Conservation (phyloP, 2,329 filamentous ascomycete genomes). For the Phaeomoniella chlamydospora region DNA sequence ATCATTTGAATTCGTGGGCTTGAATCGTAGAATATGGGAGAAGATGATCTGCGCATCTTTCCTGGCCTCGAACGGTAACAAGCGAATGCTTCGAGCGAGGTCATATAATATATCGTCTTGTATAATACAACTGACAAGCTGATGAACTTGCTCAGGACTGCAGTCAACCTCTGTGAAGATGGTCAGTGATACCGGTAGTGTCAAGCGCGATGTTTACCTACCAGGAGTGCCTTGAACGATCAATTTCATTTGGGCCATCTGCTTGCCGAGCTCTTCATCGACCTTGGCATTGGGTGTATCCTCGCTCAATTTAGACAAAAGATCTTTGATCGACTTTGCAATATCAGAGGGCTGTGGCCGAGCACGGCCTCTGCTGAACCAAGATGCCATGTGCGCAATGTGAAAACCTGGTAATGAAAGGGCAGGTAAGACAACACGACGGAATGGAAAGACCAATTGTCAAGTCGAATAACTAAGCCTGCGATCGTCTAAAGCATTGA, state of each 20-base stretch:
- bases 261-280: constrained; percentile 72
- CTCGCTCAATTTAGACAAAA: constrained; percentile 47
- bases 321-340: constrained; percentile 47
- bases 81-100: constrained; percentile 68
- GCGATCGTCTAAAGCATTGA: too few relatives aligned
- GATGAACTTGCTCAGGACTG: constrained; percentile 73
- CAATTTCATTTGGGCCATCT: constrained; percentile 80
- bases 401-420: neutral
- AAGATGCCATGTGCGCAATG: constrained; percentile 48
- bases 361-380: constrained; percentile 42
- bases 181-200: constrained; percentile 5
- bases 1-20: constrained; percentile 53
- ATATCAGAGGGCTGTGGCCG: constrained; percentile 47
- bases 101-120: constrained; percentile 79
- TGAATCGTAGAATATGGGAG: constrained; percentile 86
- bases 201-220: constrained; percentile 25
- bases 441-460: too few relatives aligned
- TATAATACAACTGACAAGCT: constrained; percentile 71
- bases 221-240: constrained; percentile 87
- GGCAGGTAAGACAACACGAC: neutral
- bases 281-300: constrained; percentile 42
- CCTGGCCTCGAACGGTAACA: constrained; percentile 84
- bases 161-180: constrained; percentile 58
- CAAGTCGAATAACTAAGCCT: too few relatives aligned
- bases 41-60: constrained; percentile 95